Evolutionary conservation across 1,139 yeast species (phyloP), one percentile per base, ranked within the genome.

Genomic region (Candida sp.): DNA sequence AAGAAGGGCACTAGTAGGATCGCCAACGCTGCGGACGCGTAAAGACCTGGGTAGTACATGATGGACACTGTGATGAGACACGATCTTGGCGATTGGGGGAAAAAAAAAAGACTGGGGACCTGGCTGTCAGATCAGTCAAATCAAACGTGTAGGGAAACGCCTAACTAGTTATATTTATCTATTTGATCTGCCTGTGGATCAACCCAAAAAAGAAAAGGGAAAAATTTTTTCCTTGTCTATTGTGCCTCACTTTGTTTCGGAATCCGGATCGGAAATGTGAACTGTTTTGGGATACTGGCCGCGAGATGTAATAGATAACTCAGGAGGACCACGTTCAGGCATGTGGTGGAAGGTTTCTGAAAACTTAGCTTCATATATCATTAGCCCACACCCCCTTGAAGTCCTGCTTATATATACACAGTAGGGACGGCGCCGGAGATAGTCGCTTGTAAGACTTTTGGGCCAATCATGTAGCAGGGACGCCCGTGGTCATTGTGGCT

Each of bases 21-120:
- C 22, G 58, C 49, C 4, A 67, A 47, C 23, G 54, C 58, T 28
- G 64, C 17, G 5, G 70, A 58, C 27, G 56, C 32, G 44, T 61
- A 62, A 17, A 59, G 47, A 52, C 65, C 65, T 26, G 49, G 48
- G 37, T 53, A 46, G 49, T 65, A 66, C 70, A 66, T 66, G 31
- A 38, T 35, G 27, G 7, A 41, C n/a, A 33, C 32, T 22, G 17
- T 38, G 27, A 9, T 34, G 28, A 7, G 33, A 37, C 11, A 28
- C 5, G 32, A 37, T 6, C 41, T 23, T 23, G 41, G 41, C 27
- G 23, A 37, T 17, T 17, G 17, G 17, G 17, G n/a, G n/a, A n/a
- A n/a, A n/a, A n/a, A 17, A 17, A 17, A 17, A 17, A 17, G 2
- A 17, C 17, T 17, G 17, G 2, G 17, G 17, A 17, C 17, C 17